These are phyloP conservation scores for Phytopythium oedochilum DNA, from an alignment of 352 stramenopile species.

Conservation along the genomic window DNA sequence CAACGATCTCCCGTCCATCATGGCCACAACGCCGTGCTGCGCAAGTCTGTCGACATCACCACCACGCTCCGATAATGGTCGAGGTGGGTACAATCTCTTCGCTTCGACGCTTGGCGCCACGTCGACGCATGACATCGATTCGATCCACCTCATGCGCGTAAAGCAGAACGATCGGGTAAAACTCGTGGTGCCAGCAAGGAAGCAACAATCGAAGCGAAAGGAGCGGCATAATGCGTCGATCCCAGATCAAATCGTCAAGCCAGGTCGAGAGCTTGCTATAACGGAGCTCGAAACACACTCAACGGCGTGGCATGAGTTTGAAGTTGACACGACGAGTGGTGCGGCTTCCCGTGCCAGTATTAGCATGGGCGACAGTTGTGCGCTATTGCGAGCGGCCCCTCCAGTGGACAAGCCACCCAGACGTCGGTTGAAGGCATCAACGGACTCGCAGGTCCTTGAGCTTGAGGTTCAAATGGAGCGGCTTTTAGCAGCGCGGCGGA, in stretches of 20 bases:
- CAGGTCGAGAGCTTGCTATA: conserved; percentile 2
- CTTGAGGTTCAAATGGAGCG: conserved; percentile 36
- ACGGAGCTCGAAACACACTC: conserved; percentile 12
- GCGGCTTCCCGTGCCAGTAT: neutral
- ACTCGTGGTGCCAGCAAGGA: neutral
- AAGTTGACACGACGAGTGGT: conserved; percentile 3
- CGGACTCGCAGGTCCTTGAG: conserved; percentile 31
- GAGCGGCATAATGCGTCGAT: neutral
- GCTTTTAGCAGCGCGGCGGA: conserved; percentile 25
- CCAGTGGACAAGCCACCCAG: neutral
- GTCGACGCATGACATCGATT: neutral
- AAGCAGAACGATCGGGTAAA: neutral
- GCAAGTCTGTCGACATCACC: neutral
- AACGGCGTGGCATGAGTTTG: conserved; percentile 13
- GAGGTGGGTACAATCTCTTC: neutral
- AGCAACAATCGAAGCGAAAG: neutral
- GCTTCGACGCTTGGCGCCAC: neutral
- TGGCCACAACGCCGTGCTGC: neutral
- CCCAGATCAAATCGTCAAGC: neutral
- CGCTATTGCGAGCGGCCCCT: neutral
- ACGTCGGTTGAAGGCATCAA: conserved; percentile 11
- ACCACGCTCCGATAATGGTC: neutral
- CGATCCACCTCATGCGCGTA: conserved; percentile 1
- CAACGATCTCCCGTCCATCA: neutral
- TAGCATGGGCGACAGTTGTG: neutral